Base-by-base conservation (phyloP, 1,284 basidiomycete genomes). In the Chondrostereum purpureum region DNA sequence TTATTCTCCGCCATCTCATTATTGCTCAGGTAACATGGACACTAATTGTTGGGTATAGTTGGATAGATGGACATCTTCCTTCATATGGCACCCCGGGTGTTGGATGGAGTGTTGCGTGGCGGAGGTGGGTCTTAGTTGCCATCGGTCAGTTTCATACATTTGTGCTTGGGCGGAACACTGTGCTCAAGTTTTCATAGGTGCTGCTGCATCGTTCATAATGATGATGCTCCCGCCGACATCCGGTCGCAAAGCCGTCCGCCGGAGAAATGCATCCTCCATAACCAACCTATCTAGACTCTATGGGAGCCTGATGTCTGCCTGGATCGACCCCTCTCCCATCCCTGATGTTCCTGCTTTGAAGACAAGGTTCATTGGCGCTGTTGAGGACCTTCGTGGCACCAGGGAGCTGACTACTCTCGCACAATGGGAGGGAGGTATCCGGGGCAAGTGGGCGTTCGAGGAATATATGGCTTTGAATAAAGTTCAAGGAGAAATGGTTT, bases 11-110 rank as follows among this genome's bases (percentile, higher is more conserved):
- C 4, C 33, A 37, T 34, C 16, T 44, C 35, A 16, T 3, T 21
- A 5, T 14, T 14, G n/a, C 14, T 12, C 43, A 73, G 71, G 63
- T 61, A 1, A 75, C 72, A 2, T 65, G 66, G 43, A 60, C 61
- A 1, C 62, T 77, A 5, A 62, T 79, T 13, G 61, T 78, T 3
- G 79, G 80, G 1, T 83, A 81, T 57, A 76, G 73, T 0, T 83
- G 79, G 78, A 65, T 80, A 19, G 39, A 47, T n/a, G 17, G 12
- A 2, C 5, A 1, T 17, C 16, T 42, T 23, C 11, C 22, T 19
- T 5, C 27, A 16, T 38, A 14, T 17, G 36, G n/a, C 10, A 10
- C 16, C 42, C 2, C 22, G 48, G 52, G 56, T 27, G 50, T 69
- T 5, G 80, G 80, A 1, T 77, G 73, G 57, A 53, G 58, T 1